Percentiles rank a stretch among this genome's conserved stretches.
These are phyloP conservation scores for Cladophialophora exuberans DNA, from an alignment of 2,329 filamentous ascomycete genomes.

Conservation along the genomic window DNA sequence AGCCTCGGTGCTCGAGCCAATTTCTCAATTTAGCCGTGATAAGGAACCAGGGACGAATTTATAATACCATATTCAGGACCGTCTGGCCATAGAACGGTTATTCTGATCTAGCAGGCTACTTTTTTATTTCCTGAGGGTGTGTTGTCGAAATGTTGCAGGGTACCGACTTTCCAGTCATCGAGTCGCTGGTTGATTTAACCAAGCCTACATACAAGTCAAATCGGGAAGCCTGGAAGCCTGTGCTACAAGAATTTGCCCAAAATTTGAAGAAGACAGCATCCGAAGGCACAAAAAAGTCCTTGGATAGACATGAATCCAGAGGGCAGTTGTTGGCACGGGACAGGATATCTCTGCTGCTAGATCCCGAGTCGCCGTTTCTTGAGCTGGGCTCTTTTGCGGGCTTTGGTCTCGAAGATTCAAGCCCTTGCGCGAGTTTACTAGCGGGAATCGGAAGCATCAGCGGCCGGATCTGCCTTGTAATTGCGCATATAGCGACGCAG, in stretches of 20 bases:
- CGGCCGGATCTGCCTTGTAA: constrained; percentile 42
- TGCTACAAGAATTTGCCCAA: constrained; percentile 38
- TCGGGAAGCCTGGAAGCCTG: constrained; percentile 36
- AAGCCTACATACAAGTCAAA: constrained; percentile 31
- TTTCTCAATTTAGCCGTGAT: too few species aligned
- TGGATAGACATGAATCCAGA: constrained; percentile 35
- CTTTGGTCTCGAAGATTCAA: constrained; percentile 41
- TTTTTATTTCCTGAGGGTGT: neutral
- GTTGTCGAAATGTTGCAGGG: constrained; percentile 6
- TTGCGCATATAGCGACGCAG: constrained; percentile 48
- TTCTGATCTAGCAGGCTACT: too few species aligned
- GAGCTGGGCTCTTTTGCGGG: constrained; percentile 46
- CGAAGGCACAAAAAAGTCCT: constrained; percentile 39
- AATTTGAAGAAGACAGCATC: constrained; percentile 35
- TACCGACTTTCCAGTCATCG: constrained; percentile 9
- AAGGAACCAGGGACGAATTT: too few species aligned
- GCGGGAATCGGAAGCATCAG: constrained; percentile 45
- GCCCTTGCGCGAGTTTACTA: constrained; percentile 43
- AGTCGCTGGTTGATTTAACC: constrained; percentile 30
- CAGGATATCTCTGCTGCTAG: constrained; percentile 42
- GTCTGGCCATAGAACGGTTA: neutral
- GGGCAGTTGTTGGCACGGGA: constrained; percentile 43
- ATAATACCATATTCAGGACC: too few species aligned
- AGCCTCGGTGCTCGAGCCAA: too few species aligned
- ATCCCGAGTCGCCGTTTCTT: constrained; percentile 46